phyloP scores from a whole-genome alignment of 2,329 filamentous ascomycete species.

The Hymenoscyphus infarciens region DNA sequence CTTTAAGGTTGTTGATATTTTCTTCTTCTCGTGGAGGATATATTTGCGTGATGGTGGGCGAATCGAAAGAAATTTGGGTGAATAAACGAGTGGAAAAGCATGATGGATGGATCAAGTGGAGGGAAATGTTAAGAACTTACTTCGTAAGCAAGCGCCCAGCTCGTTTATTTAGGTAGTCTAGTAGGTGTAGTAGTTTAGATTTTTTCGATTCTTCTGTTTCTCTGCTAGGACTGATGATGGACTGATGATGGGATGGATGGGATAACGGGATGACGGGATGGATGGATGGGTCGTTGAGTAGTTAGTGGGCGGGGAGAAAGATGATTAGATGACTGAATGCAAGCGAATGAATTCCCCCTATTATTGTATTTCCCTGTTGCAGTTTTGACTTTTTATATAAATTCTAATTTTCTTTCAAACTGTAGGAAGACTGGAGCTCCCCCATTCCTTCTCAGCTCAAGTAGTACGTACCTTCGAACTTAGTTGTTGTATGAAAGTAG shows the following conservation, averaged over 20 bases:
- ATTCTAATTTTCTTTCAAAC: too few relatives aligned
- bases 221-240: not conserved
- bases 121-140: not conserved
- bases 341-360: not conserved
- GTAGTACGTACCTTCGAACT: too few relatives aligned
- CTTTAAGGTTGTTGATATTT: not conserved
- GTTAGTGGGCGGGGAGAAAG: not conserved
- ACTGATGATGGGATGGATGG: not conserved
- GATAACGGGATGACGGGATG: not conserved
- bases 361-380: not conserved
- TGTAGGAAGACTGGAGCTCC: too few relatives aligned
- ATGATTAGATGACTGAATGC: not conserved
- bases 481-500: too few relatives aligned
- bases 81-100: not conserved
- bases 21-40: not conserved
- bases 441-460: too few relatives aligned
- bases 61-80: not conserved
- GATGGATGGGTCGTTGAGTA: not conserved
- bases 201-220: not conserved
- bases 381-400: too few relatives aligned
- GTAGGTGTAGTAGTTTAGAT: slow-evolving; percentile 1
- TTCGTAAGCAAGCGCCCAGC: not conserved
- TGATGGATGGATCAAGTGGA: not conserved
- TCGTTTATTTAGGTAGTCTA: not conserved
- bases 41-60: not conserved